Base-by-base conservation (phyloP, 805 yeast genomes). In the Nematodospora valgi region DNA sequence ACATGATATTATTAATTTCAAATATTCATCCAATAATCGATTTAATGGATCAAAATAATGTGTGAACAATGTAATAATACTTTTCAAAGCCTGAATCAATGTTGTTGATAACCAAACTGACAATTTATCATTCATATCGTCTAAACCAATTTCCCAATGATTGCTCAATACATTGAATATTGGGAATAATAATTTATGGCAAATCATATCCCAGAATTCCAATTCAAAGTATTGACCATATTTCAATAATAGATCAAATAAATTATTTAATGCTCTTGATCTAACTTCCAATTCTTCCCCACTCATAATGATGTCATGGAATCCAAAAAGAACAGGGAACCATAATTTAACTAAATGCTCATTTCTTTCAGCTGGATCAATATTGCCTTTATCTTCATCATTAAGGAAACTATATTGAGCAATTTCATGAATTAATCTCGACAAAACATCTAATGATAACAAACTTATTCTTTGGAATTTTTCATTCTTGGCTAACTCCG, bases 51-150 rank as follows among this genome's bases (percentile, higher is more conserved):
- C 85, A 56, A 89, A 93, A 59, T 85, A 91, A 44, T 81, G 84
- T 0, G 88, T 76, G 52, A 91, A 85, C 38, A 93, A 65, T 1
- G 85, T 80, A 48, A 91, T 81, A 80, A 88, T 76, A 50, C 86
- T 86, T 56, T 94, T 78, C 54, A 94, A 68, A 0, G 98, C 98
- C 59, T 93, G 98, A 44, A 94, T 88, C 59, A 93, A 73, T 1
- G 99, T 93, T 0, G 98, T 89, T 0, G 96, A 87, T 31, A 93
- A 65, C 99, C 99, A 93, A 10, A 94, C 95, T 31, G 96, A 86
- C 47, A 87, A 59, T 42, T 85, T 94, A 56, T 91, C 98, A 47
- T 81, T 85, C 35, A 74, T 75, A 45, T 75, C 77, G 44, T 75
- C 78, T 39, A 78, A 77, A 41, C 75, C 74, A 14, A 43, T 22